Evolutionary conservation across 2,329 filamentous ascomycete genomes (phyloP).

Genomic region (Colletotrichum tropicicola): DNA sequence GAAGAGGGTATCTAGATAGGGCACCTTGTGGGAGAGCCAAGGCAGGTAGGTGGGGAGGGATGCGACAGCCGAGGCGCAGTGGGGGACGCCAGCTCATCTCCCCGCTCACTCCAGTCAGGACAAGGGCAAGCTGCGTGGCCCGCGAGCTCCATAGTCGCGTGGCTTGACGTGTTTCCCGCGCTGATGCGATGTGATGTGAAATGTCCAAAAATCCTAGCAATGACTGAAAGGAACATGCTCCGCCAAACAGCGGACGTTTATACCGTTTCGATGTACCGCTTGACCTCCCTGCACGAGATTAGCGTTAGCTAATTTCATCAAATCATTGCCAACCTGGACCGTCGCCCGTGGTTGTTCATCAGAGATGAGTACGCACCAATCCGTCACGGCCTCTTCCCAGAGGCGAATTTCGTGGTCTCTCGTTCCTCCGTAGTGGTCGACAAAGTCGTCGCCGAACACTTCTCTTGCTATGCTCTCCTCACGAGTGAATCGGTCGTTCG

Average conservation of each 20-base stretch:
- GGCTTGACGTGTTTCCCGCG: slow-evolving; percentile 7
- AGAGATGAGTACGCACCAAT: slow-evolving; percentile 74
- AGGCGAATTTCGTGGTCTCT: slow-evolving; percentile 89
- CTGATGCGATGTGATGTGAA: not conserved
- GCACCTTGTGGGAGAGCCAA: not conserved
- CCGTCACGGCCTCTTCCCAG: slow-evolving; percentile 96
- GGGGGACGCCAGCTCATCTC: not conserved
- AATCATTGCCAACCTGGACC: not conserved
- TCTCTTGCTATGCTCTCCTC: slow-evolving; percentile 89
- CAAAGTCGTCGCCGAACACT: slow-evolving; percentile 93
- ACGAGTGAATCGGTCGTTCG: slow-evolving; percentile 79
- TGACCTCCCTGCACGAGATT: slow-evolving; percentile 71
- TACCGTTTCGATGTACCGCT: slow-evolving; percentile 82
- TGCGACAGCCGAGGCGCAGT: not conserved
- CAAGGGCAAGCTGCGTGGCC: not conserved
- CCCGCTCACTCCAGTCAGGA: not conserved
- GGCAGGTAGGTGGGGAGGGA: not conserved
- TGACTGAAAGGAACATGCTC: not conserved
- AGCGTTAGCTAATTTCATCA: not conserved
- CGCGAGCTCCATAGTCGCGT: not conserved
- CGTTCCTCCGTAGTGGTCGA: slow-evolving; percentile 93
- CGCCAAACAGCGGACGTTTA: slow-evolving; percentile 39
- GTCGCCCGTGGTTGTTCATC: not conserved
- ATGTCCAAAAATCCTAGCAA: not conserved
- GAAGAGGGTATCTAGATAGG: slow-evolving; percentile 26